Percentiles rank a stretch among this genome's conserved stretches.
phyloP scores from a whole-genome alignment of 352 stramenopile species.

The Phytophthora syringae region DNA sequence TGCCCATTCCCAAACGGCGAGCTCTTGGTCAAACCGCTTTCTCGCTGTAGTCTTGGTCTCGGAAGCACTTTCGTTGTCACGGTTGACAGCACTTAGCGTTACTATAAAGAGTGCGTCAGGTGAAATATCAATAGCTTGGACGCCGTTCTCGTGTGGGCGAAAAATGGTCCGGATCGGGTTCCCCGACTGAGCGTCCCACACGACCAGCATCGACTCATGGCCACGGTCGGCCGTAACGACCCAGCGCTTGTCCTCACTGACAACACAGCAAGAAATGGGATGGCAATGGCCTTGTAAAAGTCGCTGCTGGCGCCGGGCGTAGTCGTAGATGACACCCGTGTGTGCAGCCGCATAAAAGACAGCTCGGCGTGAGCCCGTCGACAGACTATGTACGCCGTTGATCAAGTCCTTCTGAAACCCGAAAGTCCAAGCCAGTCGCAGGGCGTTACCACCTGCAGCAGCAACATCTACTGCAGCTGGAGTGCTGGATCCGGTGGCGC shows the following conservation, averaged over 20 bases:
- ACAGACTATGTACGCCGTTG: slow-evolving; percentile 90
- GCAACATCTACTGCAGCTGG: slow-evolving; percentile 2
- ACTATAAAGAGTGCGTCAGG: slow-evolving; percentile 89
- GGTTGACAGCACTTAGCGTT: slow-evolving; percentile 72
- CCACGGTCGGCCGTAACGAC: slow-evolving; percentile 92
- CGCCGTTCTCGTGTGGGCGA: slow-evolving; percentile 78
- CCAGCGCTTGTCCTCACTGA: slow-evolving; percentile 94
- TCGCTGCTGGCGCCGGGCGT: slow-evolving; percentile 80
- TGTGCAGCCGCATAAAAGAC: slow-evolving; percentile 93
- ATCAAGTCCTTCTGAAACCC: slow-evolving; percentile 93
- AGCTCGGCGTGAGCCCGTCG: slow-evolving; percentile 58
- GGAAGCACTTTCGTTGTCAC: slow-evolving; percentile 14
- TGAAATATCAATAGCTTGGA: slow-evolving; percentile 90
- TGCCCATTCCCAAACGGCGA: slow-evolving; percentile 92
- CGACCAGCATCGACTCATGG: slow-evolving; percentile 90
- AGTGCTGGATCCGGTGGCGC: slow-evolving; percentile 1
- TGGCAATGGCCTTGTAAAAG: slow-evolving; percentile 94
- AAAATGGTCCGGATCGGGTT: slow-evolving; percentile 93
- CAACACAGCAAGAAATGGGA: slow-evolving; percentile 87
- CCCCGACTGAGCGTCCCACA: slow-evolving; percentile 88
- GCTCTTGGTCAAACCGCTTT: slow-evolving; percentile 69
- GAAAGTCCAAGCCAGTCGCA: slow-evolving; percentile 88
- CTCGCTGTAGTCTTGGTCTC: slow-evolving; percentile 23
- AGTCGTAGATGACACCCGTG: slow-evolving; percentile 94
- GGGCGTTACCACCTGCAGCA: slow-evolving; percentile 48